Evolutionary conservation across 352 stramenopile species (phyloP), one percentile per base, ranked within the genome.

Genomic region (Achlya hypogyna): DNA sequence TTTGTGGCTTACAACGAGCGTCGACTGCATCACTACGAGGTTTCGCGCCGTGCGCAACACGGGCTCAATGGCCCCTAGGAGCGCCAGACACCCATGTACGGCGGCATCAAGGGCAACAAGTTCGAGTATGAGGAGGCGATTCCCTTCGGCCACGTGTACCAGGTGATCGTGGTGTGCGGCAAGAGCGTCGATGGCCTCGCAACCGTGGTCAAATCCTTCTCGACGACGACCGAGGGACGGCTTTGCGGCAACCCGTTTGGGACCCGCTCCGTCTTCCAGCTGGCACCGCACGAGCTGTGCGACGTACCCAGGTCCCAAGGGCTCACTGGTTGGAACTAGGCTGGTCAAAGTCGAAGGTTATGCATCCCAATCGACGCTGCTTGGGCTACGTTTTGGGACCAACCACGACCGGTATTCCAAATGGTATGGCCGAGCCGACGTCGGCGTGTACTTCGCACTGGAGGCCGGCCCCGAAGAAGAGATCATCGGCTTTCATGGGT

Each of bases 381-480:
- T 88, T 34, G 81, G 75, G 0, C 56, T 92, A 0, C 78, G 83
- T 27, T 87, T 90, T 34, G 75, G 72, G 20, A 90, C 83, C 16
- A 89, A 71, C 43, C 53, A 66, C 1, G 77, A 77, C 0, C 69
- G 83, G 4, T 68, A 74, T n/a, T 92, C 83, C 1, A 90, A 87
- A 60, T 92, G 83, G 83, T 92, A 85, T 65, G 83, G 81, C 16
- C 76, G 87, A 28, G 81, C 74, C 58, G 81, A 90, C 43, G 87
- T 88, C 67, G 83, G 83, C 31, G 76, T 74, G 10, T 76, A 74
- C 34, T 92, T 92, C 62, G 77, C 87, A 38, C 43, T 92, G 40
- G 73, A 72, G 22, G 86, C 73, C 47, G 83, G 86, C 34, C 78
- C 78, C 31, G 76, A 73, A 2, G 83, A 92, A 65, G 81, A 92